phyloP scores from a whole-genome alignment of 225 moss, liverwort and hornwort genomes.

The Lunularia cruciata region DNA sequence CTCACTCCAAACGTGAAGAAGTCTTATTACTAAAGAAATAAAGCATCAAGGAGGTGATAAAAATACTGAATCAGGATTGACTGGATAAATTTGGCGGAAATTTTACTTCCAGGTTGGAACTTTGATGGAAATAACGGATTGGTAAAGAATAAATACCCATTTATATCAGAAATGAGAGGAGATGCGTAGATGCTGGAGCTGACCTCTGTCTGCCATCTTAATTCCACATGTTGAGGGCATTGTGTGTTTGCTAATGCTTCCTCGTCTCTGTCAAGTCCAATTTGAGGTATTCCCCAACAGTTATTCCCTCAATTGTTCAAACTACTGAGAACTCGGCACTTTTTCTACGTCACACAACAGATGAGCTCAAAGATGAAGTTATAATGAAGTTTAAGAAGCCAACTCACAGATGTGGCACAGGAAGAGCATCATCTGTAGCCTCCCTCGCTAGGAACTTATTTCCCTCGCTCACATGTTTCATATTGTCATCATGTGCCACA shows the following conservation, averaged over 20 bases:
- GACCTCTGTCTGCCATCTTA: constrained; percentile 99
- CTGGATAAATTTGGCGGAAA: too few relatives aligned
- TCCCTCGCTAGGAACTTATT: constrained; percentile 77
- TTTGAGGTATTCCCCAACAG: not conserved
- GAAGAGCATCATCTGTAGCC: constrained; percentile 75
- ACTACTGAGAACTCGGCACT: not conserved
- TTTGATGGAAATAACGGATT: not conserved
- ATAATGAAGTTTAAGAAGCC: not conserved
- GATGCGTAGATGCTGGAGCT: constrained; percentile 99
- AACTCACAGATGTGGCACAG: constrained; percentile 56
- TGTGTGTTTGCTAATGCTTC: constrained; percentile 65
- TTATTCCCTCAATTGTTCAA: not conserved
- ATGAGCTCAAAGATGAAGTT: not conserved
- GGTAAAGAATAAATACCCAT: constrained; percentile 52
- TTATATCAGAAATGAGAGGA: constrained; percentile 90
- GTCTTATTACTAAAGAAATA: not conserved
- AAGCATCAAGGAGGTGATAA: too few relatives aligned
- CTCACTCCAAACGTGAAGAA: not conserved
- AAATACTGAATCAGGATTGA: too few relatives aligned
- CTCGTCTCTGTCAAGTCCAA: constrained; percentile 62
- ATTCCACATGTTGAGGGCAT: constrained; percentile 86
- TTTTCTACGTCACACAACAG: too few relatives aligned
- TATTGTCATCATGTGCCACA: constrained; percentile 81
- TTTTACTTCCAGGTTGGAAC: too few relatives aligned
- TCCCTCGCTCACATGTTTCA: constrained; percentile 53